Evolutionary conservation across 1,284 basidiomycete species (phyloP).

Genomic region (Apiotrichum porosum): DNA sequence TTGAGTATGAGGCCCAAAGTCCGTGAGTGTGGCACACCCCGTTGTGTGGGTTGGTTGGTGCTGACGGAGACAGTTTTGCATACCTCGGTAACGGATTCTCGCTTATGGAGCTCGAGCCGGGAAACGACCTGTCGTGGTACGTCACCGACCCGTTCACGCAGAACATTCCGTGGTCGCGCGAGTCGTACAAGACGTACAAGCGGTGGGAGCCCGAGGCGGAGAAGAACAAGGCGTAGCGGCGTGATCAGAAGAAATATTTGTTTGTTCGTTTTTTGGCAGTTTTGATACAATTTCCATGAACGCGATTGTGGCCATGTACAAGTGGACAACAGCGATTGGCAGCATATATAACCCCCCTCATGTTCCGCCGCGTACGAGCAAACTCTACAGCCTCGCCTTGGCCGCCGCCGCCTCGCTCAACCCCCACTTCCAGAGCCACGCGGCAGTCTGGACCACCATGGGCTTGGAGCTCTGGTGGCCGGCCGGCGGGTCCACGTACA

Average conservation of each 20-base stretch:
- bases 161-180: slow-evolving; percentile 5
- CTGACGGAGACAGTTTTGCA: slow-evolving; percentile 10
- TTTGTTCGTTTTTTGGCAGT: too few relatives aligned
- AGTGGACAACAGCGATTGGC: too few relatives aligned
- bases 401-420: not conserved
- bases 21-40: not conserved
- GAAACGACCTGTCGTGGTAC: slow-evolving; percentile 9
- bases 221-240: too few relatives aligned
- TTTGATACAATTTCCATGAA: too few relatives aligned
- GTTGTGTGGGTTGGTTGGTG: not conserved
- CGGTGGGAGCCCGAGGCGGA: too few relatives aligned
- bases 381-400: not conserved
- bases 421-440: slow-evolving; percentile 43
- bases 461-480: slow-evolving; percentile 24
- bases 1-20: slow-evolving; percentile 23
- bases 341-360: too few relatives aligned
- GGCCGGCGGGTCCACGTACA: slow-evolving; percentile 18
- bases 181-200: too few relatives aligned
- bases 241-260: too few relatives aligned
- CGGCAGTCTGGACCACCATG: slow-evolving; percentile 40
- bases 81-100: slow-evolving; percentile 35
- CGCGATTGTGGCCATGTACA: too few relatives aligned
- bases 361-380: too few relatives aligned
- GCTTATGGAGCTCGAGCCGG: slow-evolving; percentile 22
- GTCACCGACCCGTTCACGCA: slow-evolving; percentile 5